Evolutionary conservation across 768 basidiomycete species (phyloP), one percentile per base, ranked within the genome.

Genomic region (Asterophora parasitica): DNA sequence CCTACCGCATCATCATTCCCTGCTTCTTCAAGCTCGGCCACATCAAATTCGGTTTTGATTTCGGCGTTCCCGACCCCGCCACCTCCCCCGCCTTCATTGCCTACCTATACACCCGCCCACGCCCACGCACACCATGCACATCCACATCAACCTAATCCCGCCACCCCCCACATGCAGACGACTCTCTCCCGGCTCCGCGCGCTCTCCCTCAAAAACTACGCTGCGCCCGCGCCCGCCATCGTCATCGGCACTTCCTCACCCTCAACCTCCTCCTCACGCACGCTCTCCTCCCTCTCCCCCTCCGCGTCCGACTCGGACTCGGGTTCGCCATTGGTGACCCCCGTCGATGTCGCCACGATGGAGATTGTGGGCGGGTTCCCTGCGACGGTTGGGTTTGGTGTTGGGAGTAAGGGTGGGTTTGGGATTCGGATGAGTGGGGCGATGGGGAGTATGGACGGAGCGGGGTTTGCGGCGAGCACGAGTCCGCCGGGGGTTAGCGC

Each of bases 151-250:
- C n/a, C n/a, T n/a, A n/a, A 43, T 27, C 56, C 52, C 33, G 17
- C 4, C 17, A 12, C 26, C 17, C 15, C 39, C 37, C 34, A 43
- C 37, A 38, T 7, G 15, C 45, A 71, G 51, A 66, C 64, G 7
- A 67, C 68, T 5, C 51, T 69, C 6, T 53, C 56, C 26, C 51
- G 68, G 31, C 51, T 73, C 16, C 65, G 63, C 49, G 65, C 66
- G 58, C 61, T 79, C 36, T 73, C 69, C 42, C 57, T 78, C 49
- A 65, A 64, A 52, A 79, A 78, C 61, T 79, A 79, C 53, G 74
- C 76, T 7, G 74, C 75, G 5, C 77, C 78, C 31, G n/a, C 7
- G 31, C 44, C 17, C 19, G 15, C 1, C 38, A 16, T 35, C 12
- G 28, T 8, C 45, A 31, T 3, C 9, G 9, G 40, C 36, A 27